These are phyloP conservation scores for Wickerhamomyces bovis DNA, from an alignment of 805 yeast genomes.

Conservation along the genomic window DNA sequence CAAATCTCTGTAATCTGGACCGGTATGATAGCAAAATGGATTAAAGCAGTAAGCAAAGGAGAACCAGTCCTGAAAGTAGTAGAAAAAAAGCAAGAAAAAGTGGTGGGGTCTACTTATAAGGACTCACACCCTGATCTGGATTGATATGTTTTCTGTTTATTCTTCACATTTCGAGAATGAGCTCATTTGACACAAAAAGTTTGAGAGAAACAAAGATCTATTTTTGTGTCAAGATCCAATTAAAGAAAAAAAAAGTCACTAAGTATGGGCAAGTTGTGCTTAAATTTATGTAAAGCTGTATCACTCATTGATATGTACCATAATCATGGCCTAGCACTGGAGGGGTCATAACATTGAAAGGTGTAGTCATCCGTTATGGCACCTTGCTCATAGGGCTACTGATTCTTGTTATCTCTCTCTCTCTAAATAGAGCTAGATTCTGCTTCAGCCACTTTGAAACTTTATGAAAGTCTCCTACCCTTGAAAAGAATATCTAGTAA, in stretches of 20 bases:
- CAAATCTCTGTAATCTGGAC: background rate
- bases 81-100: background rate
- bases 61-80: background rate
- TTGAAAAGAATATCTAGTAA: too few species aligned
- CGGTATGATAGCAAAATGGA: background rate
- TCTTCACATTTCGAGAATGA: background rate
- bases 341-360: too few species aligned
- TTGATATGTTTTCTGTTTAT: background rate
- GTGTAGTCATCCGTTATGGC: too few species aligned
- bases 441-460: too few species aligned
- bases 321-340: too few species aligned
- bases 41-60: background rate
- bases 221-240: background rate
- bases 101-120: background rate
- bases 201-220: background rate
- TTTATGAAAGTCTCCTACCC: too few species aligned
- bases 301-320: too few species aligned
- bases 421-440: too few species aligned
- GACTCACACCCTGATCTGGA: background rate
- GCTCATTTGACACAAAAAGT: background rate
- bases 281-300: background rate
- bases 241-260: too few species aligned
- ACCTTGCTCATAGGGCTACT: too few species aligned
- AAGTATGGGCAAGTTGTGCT: too few species aligned
- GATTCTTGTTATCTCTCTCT: too few species aligned